Evolutionary conservation across 208 protist species (phyloP).

Genomic region (Leishmania arabica): DNA sequence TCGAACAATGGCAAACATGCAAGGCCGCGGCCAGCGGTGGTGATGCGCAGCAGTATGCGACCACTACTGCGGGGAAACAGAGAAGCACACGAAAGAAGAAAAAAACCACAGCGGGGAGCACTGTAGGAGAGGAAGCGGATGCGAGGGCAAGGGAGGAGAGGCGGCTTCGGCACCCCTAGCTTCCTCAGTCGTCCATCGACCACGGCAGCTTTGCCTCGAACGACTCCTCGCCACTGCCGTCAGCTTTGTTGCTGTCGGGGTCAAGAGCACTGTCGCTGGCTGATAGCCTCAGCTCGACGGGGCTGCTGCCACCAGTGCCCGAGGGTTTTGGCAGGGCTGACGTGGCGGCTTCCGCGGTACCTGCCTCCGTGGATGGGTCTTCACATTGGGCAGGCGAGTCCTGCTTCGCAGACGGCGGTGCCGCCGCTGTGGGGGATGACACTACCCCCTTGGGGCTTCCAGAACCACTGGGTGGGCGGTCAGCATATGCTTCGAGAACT

Average conservation of each 20-base stretch:
- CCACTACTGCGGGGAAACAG: neutral
- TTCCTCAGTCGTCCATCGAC: conserved; percentile 27
- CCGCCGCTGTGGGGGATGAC: neutral
- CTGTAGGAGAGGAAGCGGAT: neutral
- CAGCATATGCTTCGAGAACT: conserved; percentile 27
- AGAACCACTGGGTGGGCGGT: neutral
- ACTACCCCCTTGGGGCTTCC: conserved; percentile 17
- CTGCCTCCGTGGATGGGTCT: neutral
- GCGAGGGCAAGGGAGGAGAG: neutral
- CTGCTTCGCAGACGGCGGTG: conserved; percentile 3
- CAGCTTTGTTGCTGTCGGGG: conserved; percentile 3
- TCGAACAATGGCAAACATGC: neutral
- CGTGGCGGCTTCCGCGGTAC: neutral
- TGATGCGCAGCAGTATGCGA: neutral
- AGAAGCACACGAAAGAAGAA: neutral
- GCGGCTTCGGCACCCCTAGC: neutral
- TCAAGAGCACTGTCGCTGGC: neutral
- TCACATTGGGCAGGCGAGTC: neutral
- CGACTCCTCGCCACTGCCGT: conserved; percentile 18
- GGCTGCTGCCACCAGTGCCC: conserved; percentile 6
- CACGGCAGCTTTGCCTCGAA: conserved; percentile 64
- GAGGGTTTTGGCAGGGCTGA: neutral
- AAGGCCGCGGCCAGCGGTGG: neutral
- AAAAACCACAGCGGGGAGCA: neutral
- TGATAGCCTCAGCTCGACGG: conserved; percentile 16